phyloP scores from a whole-genome alignment of 2,329 filamentous ascomycete species.

The Xylaria sp. region DNA sequence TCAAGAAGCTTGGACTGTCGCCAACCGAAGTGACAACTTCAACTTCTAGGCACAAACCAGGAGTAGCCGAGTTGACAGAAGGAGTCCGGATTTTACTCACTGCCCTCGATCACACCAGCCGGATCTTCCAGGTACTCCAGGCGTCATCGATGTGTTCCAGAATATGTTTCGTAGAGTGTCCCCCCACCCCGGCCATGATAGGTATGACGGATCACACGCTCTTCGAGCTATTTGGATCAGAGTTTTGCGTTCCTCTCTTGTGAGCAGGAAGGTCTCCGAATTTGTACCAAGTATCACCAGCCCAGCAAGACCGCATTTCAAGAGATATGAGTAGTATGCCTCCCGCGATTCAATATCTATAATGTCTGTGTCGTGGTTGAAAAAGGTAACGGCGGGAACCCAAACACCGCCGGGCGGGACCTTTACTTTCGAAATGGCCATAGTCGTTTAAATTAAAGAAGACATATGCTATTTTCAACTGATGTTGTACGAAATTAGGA shows the following conservation, averaged over 20 bases:
- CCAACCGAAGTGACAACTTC: not conserved
- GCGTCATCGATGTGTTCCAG: constrained; percentile 69
- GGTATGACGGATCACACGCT: constrained; percentile 62
- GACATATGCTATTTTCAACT: not conserved
- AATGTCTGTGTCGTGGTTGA: constrained; percentile 59
- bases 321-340: constrained; percentile 62
- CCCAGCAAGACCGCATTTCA: constrained; percentile 48
- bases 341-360: constrained; percentile 58
- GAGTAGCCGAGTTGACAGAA: not conserved
- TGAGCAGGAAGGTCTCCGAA: constrained; percentile 57
- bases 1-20: not conserved
- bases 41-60: not conserved
- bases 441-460: constrained; percentile 1
- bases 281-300: constrained; percentile 50
- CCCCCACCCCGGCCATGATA: constrained; percentile 71
- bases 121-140: constrained; percentile 56
- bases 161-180: constrained; percentile 71
- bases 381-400: constrained; percentile 63
- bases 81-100: constrained; percentile 5
- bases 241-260: constrained; percentile 65
- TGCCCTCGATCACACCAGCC: constrained; percentile 55
- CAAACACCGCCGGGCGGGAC: constrained; percentile 54
- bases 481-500: not conserved
- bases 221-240: constrained; percentile 65
- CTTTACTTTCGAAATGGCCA: constrained; percentile 40